These are phyloP conservation scores for Rhododendron henanense DNA, from an alignment of 148 eudicot genomes.

Conservation along the genomic window DNA sequence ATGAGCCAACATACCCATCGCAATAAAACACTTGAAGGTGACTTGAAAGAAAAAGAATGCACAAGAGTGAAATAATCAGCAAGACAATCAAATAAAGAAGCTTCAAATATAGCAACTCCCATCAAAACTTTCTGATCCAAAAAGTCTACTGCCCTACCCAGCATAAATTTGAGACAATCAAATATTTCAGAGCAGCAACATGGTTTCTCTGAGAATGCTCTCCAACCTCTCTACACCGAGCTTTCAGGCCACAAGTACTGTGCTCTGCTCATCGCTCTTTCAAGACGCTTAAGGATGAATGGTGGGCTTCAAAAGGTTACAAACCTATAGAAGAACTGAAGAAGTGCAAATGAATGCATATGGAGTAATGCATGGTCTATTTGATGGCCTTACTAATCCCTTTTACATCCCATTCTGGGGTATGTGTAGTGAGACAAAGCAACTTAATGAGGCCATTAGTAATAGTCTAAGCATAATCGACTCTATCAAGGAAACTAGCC, in stretches of 20 bases:
- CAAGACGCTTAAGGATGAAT: not conserved
- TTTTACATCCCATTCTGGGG: not conserved
- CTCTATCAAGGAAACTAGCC: not conserved
- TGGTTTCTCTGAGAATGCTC: not conserved
- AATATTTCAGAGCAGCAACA: not conserved
- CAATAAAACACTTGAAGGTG: not conserved
- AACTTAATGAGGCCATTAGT: not conserved
- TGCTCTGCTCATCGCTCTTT: not conserved
- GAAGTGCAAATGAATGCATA: not conserved
- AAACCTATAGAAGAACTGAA: not conserved
- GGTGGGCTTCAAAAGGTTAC: not conserved
- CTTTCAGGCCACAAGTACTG: not conserved
- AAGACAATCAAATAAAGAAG: not conserved
- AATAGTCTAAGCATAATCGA: not conserved
- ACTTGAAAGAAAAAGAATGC: not conserved
- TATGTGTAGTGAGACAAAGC: not conserved
- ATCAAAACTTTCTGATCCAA: not conserved
- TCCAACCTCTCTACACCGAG: not conserved
- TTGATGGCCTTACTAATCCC: not conserved
- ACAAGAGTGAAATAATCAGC: not conserved
- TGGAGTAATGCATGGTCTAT: not conserved
- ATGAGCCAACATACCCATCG: not conserved
- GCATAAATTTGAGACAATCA: not conserved
- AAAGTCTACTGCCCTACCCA: not conserved
- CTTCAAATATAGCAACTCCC: not conserved